Base-by-base conservation (phyloP, 345 rosid genomes). In the Populus pruinosa region DNA sequence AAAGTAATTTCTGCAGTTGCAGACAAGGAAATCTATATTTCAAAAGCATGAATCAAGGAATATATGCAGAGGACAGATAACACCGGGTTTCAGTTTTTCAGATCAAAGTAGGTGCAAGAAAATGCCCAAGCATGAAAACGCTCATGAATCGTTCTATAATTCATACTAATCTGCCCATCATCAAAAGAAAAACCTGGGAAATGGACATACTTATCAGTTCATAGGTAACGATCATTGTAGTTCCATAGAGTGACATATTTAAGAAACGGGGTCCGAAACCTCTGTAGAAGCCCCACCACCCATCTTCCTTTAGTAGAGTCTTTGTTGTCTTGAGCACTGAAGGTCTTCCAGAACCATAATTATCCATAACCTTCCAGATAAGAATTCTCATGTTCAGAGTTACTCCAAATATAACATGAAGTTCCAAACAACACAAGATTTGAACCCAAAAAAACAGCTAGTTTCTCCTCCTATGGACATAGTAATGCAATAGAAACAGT, bases 161-260 rank as follows among this genome's bases (percentile, higher is more conserved):
- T 18, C n/a, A 53, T 20, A 13, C 50, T 38, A 18, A 59, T 66
- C 44, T 68, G 74, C 16, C 53, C 13, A 8, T 61, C 74, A 36
- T 56, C 64, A 21, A 38, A 47, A 38, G 25, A 25, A n/a, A 18
- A 25, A 12, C 20, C 25, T 65, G 55, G 35, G 67, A 81, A 38
- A 35, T 25, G 0, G 27, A 77, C 90, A 14, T 88, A 88, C 92
- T 91, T 80, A 83, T 88, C 76, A 89, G 79, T 84, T 91, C 94
- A 20, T 91, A 87, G 39, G 92, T 88, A 67, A 91, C 89, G 38
- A 88, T 89, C 92, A 89, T 89, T 59, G 94, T 87, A 18, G 94
- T 87, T 63, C 92, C 92, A 75, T 87, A 87, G 16, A 88, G 82
- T 2, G 92, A 91, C 92, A 87, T 87, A 47, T 85, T 91, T 65